Evolutionary conservation across 495 filamentous ascomycete species (phyloP).

Genomic region (Penicillium waksmanii): DNA sequence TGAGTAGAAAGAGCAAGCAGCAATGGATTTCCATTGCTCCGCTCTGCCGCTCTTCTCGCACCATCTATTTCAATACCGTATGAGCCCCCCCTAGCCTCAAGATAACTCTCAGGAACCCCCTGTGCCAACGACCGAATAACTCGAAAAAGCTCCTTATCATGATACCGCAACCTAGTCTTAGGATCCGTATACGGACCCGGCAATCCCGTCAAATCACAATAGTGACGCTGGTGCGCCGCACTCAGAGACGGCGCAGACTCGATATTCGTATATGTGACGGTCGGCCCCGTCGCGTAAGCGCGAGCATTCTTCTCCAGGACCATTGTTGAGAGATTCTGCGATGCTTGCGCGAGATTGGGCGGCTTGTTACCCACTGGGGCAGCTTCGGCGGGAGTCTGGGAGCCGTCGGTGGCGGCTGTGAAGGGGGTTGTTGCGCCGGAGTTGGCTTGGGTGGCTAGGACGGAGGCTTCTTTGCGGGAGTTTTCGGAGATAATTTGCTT

Average conservation of each 20-base stretch:
- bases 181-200: slow-evolving; percentile 88
- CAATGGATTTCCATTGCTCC: not conserved
- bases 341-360: slow-evolving; percentile 80
- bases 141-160: slow-evolving; percentile 85
- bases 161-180: slow-evolving; percentile 88
- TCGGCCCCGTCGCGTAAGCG: slow-evolving; percentile 57
- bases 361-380: slow-evolving; percentile 47
- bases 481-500: slow-evolving; percentile 95
- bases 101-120: slow-evolving; percentile 79
- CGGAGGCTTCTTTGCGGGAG: slow-evolving; percentile 78
- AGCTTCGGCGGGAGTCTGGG: slow-evolving; percentile 62
- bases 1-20: slow-evolving; percentile 4
- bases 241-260: slow-evolving; percentile 84
- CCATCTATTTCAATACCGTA: slow-evolving; percentile 77
- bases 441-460: slow-evolving; percentile 78
- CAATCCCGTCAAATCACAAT: slow-evolving; percentile 94
- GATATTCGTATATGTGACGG: slow-evolving; percentile 92
- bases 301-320: slow-evolving; percentile 76
- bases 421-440: slow-evolving; percentile 78
- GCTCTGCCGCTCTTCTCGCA: no score
- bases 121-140: slow-evolving; percentile 76
- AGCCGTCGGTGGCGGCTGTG: slow-evolving; percentile 52
- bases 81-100: slow-evolving; percentile 88
- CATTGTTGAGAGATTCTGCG: slow-evolving; percentile 79
- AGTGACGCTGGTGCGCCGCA: slow-evolving; percentile 73